A percentile compares a stretch with the other conserved stretches of the same genome.
Evolutionary conservation across 306 rosid species (phyloP).

Genomic region (Rubus parviflorus): DNA sequence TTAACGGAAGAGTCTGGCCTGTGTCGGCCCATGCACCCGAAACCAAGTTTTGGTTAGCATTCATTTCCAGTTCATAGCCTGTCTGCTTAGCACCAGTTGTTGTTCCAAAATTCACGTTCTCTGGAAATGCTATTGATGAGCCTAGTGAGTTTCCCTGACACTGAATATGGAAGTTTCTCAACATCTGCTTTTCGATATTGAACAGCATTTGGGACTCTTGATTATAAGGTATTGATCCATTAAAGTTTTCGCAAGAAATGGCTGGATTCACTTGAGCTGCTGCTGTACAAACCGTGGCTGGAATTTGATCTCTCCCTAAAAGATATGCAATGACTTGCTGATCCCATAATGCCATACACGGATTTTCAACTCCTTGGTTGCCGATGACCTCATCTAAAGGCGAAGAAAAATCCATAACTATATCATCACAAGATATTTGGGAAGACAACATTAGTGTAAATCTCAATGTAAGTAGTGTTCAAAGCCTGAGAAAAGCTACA

Average conservation of each 20-base stretch:
- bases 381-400: slow-evolving; percentile 10
- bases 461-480: not conserved
- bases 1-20: not conserved
- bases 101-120: not conserved
- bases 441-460: slow-evolving; percentile 5
- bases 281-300: not conserved
- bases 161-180: not conserved
- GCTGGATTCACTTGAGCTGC: not conserved
- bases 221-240: not conserved
- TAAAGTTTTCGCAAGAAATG: not conserved
- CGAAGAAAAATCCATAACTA: slow-evolving; percentile 9
- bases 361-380: slow-evolving; percentile 19
- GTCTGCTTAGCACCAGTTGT: not conserved
- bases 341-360: slow-evolving; percentile 22
- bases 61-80: not conserved
- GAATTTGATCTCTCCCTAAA: not conserved
- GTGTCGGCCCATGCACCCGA: not conserved
- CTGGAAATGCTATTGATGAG: not conserved
- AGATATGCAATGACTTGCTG: slow-evolving; percentile 8
- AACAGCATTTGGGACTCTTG: not conserved
- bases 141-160: not conserved
- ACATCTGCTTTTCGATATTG: not conserved
- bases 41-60: not conserved
- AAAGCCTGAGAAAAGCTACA: not conserved
- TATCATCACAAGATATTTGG: slow-evolving; percentile 12